Base-by-base conservation (phyloP, 441 rosid species). In the Caryocar brasiliense region DNA sequence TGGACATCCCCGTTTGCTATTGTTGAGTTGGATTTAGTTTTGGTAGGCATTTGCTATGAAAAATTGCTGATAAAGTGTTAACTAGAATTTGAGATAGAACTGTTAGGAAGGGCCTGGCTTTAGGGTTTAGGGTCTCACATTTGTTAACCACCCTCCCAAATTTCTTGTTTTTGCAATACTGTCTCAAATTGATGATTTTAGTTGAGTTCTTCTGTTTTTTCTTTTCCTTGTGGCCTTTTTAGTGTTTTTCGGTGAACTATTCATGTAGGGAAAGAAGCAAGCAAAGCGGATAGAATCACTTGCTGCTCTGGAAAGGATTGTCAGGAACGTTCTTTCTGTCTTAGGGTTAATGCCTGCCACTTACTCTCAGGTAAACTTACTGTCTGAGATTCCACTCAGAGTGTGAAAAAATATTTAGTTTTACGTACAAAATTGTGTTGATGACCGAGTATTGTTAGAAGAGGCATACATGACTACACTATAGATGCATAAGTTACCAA, bases 181-280 rank as follows among this genome's bases (percentile, higher is more conserved):
- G n/a, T n/a, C n/a, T n/a, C n/a, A n/a, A n/a, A n/a, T n/a, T n/a
- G n/a, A n/a, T 3, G 3, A 22, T 0, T 13, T 40, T 23, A 7
- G 10, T n/a, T 37, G 20, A 19, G 11, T 18, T 27, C 19, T 20
- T 24, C 38, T 30, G 12, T 29, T 8, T 32, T 11, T 10, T 28
- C 27, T 11, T 7, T 13, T 22, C 40, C 39, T 8, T 5, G 13
- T 9, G 20, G 15, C 8, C 7, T 12, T 36, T 30, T 6, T 24
- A 14, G 42, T 48, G 14, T 42, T 21, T 40, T 51, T 30, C 40
- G 30, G 23, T 36, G 44, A 21, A 40, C 60, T 36, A 29, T 26
- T 19, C 33, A 25, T 69, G 51, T 81, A 85, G 98, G 98, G 96
- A 43, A 86, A 80, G 82, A 82, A 78, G 68, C 91, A 85, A 64